Conservation (phyloP, 805 yeast genomes). For the Cyberlindnera sargentensis region DNA sequence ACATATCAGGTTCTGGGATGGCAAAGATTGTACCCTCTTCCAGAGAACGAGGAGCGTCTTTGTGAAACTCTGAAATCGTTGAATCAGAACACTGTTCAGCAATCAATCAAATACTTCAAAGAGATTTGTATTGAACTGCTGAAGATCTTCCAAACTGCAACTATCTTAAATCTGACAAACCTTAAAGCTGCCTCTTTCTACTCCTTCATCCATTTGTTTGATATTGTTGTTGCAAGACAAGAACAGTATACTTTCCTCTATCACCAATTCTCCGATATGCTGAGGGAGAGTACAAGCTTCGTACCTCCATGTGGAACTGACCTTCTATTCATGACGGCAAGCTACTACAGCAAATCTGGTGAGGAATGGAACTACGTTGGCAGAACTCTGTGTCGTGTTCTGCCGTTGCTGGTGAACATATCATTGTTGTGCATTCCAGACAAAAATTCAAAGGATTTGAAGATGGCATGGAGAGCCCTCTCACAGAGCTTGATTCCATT, state of each 20-base stretch:
- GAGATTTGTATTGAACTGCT: slow-evolving; percentile 38
- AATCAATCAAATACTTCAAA: slow-evolving; percentile 55
- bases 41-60: slow-evolving; percentile 38
- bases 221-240: slow-evolving; percentile 57
- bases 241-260: slow-evolving; percentile 55
- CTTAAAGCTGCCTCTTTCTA: slow-evolving; percentile 38
- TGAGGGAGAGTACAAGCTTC: slow-evolving; percentile 15
- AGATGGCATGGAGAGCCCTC: slow-evolving; percentile 24
- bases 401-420: slow-evolving; percentile 42
- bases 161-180: slow-evolving; percentile 12
- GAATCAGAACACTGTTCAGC: slow-evolving; percentile 45
- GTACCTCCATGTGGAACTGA: slow-evolving; percentile 47
- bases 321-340: slow-evolving; percentile 39
- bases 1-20: slow-evolving; percentile 49
- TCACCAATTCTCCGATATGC: slow-evolving; percentile 38
- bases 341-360: slow-evolving; percentile 40
- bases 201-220: slow-evolving; percentile 53
- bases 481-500: slow-evolving; percentile 34
- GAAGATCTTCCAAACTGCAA: slow-evolving; percentile 27
- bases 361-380: slow-evolving; percentile 57
- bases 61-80: slow-evolving; percentile 41
- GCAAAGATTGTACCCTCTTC: slow-evolving; percentile 32
- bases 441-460: slow-evolving; percentile 20
- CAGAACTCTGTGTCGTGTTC: slow-evolving; percentile 55
- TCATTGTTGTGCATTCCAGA: slow-evolving; percentile 25